Conservation (phyloP, 148 eudicot genomes). For the Nepenthes mirabilis region DNA sequence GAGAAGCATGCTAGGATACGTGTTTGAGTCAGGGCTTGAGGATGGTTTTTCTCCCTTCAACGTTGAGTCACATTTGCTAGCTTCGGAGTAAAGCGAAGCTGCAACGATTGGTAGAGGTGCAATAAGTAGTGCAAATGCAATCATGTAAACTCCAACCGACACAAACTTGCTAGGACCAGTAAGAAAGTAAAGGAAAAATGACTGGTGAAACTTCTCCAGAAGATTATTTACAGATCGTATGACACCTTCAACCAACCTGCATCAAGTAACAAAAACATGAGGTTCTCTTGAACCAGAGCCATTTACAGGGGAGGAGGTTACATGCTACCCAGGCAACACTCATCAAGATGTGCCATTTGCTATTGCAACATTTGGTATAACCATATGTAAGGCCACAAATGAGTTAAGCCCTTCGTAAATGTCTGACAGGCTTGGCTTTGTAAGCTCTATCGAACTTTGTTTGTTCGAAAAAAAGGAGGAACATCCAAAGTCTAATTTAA, state of each 20-base stretch:
- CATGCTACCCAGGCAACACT: too few relatives aligned
- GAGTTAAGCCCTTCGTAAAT: too few relatives aligned
- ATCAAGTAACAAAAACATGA: conserved; percentile 8
- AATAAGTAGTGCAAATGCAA: conserved; percentile 74
- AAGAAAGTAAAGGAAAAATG: conserved; percentile 83
- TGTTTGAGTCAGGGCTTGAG: conserved; percentile 10
- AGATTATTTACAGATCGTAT: conserved; percentile 84
- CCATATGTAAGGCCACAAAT: too few relatives aligned
- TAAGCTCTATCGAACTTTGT: too few relatives aligned
- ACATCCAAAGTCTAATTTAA: too few relatives aligned
- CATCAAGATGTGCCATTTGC: too few relatives aligned
- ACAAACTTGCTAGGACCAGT: conserved; percentile 80
- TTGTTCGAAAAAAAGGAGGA: too few relatives aligned
- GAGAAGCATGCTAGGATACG: conserved; percentile 7
- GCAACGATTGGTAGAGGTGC: conserved; percentile 88
- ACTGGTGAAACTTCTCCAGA: conserved; percentile 96
- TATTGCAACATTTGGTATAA: too few relatives aligned
- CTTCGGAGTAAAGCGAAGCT: conserved; percentile 80
- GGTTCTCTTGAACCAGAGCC: too few relatives aligned
- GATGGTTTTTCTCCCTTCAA: conserved; percentile 12
- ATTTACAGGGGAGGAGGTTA: too few relatives aligned
- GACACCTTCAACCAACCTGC: conserved; percentile 86
- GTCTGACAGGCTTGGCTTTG: too few relatives aligned
- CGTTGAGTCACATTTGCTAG: conserved; percentile 17
- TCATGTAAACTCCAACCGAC: conserved; percentile 98